Evolutionary conservation across 345 rosid genomes (phyloP).

Genomic region (Lumnitzera racemosa): DNA sequence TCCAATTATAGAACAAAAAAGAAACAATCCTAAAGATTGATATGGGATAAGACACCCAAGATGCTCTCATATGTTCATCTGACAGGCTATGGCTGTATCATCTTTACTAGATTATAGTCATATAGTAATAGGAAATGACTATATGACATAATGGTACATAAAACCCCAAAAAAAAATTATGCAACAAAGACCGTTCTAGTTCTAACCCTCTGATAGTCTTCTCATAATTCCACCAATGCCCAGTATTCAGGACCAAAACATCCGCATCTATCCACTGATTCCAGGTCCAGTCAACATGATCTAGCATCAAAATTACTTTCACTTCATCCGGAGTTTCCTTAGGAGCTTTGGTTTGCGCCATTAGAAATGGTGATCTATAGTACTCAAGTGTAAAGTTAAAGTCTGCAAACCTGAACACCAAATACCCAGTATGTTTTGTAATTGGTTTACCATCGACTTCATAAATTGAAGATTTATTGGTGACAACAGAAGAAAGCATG

Average conservation of each 20-base stretch:
- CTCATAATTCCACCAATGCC: conserved; percentile 89
- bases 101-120: too few relatives aligned
- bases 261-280: conserved; percentile 66
- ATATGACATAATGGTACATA: not conserved
- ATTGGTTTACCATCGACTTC: conserved; percentile 75
- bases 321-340: conserved; percentile 41
- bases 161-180: not conserved
- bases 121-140: too few relatives aligned
- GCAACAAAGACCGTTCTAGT: not conserved
- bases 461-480: conserved; percentile 51
- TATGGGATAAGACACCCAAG: too few relatives aligned
- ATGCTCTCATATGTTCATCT: too few relatives aligned
- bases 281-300: conserved; percentile 59
- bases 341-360: conserved; percentile 63
- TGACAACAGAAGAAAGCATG: conserved; percentile 60
- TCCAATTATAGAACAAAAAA: too few relatives aligned
- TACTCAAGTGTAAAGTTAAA: conserved; percentile 86
- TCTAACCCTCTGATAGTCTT: conserved; percentile 65
- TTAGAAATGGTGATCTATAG: conserved; percentile 76
- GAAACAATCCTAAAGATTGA: too few relatives aligned
- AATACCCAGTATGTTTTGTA: conserved; percentile 76
- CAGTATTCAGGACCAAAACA: conserved; percentile 66
- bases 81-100: too few relatives aligned
- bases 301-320: conserved; percentile 55
- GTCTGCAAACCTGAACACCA: conserved; percentile 63